phyloP scores from a whole-genome alignment of 768 basidiomycete genomes.

The Leccinellum albellum region DNA sequence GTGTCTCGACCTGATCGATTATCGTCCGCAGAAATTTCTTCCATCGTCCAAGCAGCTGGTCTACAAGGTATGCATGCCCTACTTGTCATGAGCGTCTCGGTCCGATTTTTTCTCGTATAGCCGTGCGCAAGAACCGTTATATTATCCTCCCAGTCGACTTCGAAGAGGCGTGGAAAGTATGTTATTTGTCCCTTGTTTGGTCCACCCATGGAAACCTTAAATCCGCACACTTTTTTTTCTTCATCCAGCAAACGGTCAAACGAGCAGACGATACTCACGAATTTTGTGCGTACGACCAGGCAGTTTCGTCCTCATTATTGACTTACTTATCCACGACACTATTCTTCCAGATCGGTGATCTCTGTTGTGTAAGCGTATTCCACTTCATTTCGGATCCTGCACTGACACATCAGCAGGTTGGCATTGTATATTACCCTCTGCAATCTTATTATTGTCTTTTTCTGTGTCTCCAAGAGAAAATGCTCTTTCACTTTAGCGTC shows the following conservation, averaged over 20 bases:
- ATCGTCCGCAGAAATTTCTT: slow-evolving; percentile 92
- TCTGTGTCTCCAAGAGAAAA: slow-evolving; percentile 10
- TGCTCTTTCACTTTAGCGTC: slow-evolving; percentile 88
- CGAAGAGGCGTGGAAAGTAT: slow-evolving; percentile 98
- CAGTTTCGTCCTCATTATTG: background rate
- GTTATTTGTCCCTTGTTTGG: slow-evolving; percentile 57
- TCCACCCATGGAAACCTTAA: slow-evolving; percentile 28
- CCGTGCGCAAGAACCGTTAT: slow-evolving; percentile 97
- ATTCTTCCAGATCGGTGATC: slow-evolving; percentile 38
- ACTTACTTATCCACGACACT: slow-evolving; percentile 9
- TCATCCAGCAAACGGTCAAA: slow-evolving; percentile 89
- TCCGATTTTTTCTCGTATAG: slow-evolving; percentile 28
- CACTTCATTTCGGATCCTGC: slow-evolving; percentile 15
- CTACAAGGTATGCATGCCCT: slow-evolving; percentile 65
- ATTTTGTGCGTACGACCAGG: slow-evolving; percentile 67
- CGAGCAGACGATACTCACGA: slow-evolving; percentile 93
- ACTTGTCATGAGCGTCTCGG: background rate
- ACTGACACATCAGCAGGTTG: slow-evolving; percentile 23
- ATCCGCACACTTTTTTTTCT: slow-evolving; percentile 31
- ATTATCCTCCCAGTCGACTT: slow-evolving; percentile 96
- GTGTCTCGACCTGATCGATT: slow-evolving; percentile 95
- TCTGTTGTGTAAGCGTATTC: slow-evolving; percentile 36
- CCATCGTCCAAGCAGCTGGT: slow-evolving; percentile 95
- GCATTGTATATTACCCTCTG: slow-evolving; percentile 35
- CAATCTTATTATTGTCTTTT: slow-evolving; percentile 26